Conservation (phyloP, 2,329 filamentous ascomycete genomes). For the Diaporthe vaccinii region DNA sequence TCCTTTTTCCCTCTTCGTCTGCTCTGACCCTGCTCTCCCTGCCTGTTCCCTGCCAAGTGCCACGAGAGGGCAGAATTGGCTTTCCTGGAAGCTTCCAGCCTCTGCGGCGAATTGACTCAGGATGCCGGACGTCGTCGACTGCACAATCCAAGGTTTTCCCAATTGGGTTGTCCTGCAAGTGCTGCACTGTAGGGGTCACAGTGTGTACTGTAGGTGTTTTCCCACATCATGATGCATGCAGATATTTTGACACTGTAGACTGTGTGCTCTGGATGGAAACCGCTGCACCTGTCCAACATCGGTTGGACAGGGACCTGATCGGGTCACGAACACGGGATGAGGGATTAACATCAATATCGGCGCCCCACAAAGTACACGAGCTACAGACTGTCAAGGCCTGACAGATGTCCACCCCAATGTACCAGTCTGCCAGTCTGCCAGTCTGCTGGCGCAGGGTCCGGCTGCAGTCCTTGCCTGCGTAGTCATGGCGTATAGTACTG, state of each 20-base stretch:
- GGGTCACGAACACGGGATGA: background rate
- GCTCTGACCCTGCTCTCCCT: background rate
- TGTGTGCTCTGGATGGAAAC: background rate
- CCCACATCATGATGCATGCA: background rate
- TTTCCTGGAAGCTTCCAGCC: background rate
- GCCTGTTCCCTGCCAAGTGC: constrained; percentile 10
- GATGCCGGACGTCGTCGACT: background rate
- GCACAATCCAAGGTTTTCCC: background rate
- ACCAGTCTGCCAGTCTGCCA: background rate
- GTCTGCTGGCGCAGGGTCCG: background rate
- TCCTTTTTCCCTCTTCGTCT: background rate
- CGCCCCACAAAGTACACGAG: background rate
- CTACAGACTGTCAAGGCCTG: background rate
- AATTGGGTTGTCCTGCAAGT: background rate
- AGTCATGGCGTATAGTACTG: background rate
- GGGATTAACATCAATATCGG: background rate
- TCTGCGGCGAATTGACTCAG: constrained; percentile 20
- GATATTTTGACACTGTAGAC: background rate
- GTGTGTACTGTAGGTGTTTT: background rate
- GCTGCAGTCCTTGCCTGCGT: background rate
- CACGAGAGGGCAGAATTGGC: constrained; percentile 25
- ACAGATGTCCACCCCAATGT: background rate
- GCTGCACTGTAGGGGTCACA: background rate
- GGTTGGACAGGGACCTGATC: background rate
- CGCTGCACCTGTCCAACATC: background rate